Conservation (phyloP, 371 early-diverging fungal species). For the Rhizopus stolonifer region DNA sequence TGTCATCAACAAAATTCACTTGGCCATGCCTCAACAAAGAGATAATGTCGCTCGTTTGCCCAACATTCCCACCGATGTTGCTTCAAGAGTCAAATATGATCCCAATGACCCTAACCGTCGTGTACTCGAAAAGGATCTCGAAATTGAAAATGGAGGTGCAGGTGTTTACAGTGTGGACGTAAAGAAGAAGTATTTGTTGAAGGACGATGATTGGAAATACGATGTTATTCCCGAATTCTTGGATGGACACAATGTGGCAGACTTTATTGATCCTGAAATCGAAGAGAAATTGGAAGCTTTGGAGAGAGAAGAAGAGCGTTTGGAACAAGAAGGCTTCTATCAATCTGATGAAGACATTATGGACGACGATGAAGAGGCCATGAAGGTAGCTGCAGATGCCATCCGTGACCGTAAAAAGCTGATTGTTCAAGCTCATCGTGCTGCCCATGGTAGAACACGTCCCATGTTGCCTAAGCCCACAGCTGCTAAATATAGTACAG, state of each 20-base stretch:
- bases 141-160: constrained; percentile 89
- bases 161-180: constrained; percentile 95
- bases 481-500: constrained; percentile 38
- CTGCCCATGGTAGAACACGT: constrained; percentile 70
- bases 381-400: constrained; percentile 75
- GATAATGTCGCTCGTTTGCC: constrained; percentile 86
- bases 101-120: constrained; percentile 81
- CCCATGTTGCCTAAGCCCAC: constrained; percentile 60
- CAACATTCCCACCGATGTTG: constrained; percentile 80
- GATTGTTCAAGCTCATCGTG: constrained; percentile 70
- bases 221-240: constrained; percentile 99
- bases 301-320: constrained; percentile 95
- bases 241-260: constrained; percentile 99
- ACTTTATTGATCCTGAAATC: constrained; percentile 98
- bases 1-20: constrained; percentile 93
- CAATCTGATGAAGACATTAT: constrained; percentile 77
- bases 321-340: constrained; percentile 93
- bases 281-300: constrained; percentile 93
- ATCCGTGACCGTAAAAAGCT: constrained; percentile 86
- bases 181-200: constrained; percentile 86
- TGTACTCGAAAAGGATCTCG: constrained; percentile 87
- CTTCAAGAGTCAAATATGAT: constrained; percentile 73
- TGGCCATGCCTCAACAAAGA: constrained; percentile 85
- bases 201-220: constrained; percentile 94
- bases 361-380: constrained; percentile 73